Conservation (phyloP, 305 asterid genomes). For the Vinca major region DNA sequence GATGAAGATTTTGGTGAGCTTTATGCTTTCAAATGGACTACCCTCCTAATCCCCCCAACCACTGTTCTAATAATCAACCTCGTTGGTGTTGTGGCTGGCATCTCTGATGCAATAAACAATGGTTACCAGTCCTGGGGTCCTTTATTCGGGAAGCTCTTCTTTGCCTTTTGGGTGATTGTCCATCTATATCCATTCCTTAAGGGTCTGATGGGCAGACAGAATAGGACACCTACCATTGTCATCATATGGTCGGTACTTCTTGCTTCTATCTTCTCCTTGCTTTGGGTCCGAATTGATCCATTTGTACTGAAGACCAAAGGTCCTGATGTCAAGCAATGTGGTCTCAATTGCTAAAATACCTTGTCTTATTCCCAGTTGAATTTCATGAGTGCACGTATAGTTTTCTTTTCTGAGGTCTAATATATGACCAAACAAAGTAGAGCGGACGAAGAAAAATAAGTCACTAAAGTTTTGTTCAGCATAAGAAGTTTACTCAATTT, state of each 20-base stretch:
- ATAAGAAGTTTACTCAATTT: constrained; percentile 20
- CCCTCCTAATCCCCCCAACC: constrained; percentile 89
- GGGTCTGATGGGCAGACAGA: constrained; percentile 93
- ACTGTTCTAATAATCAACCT: constrained; percentile 72
- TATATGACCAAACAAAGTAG: constrained; percentile 18
- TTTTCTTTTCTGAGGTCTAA: constrained; percentile 2
- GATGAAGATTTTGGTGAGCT: constrained; percentile 81
- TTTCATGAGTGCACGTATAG: neutral
- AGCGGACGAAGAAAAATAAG: constrained; percentile 28
- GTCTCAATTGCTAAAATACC: constrained; percentile 61
- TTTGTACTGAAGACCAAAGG: constrained; percentile 73
- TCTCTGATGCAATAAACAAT: constrained; percentile 83
- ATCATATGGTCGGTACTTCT: constrained; percentile 82
- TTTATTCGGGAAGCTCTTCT: constrained; percentile 83
- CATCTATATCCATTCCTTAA: constrained; percentile 89
- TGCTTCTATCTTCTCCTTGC: constrained; percentile 87
- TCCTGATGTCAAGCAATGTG: constrained; percentile 72
- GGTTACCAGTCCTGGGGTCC: constrained; percentile 94
- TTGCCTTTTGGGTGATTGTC: constrained; percentile 87
- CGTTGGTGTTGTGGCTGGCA: constrained; percentile 89
- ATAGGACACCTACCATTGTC: constrained; percentile 91
- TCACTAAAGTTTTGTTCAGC: constrained; percentile 23
- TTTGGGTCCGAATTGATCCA: constrained; percentile 86
- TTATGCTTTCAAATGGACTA: constrained; percentile 91
- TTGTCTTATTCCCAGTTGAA: constrained; percentile 13